A percentile compares a stretch with the other conserved stretches of the same genome.
These are phyloP conservation scores for Aspergillus spinulosporus DNA, from an alignment of 2,329 filamentous ascomycete species.

Conservation along the genomic window DNA sequence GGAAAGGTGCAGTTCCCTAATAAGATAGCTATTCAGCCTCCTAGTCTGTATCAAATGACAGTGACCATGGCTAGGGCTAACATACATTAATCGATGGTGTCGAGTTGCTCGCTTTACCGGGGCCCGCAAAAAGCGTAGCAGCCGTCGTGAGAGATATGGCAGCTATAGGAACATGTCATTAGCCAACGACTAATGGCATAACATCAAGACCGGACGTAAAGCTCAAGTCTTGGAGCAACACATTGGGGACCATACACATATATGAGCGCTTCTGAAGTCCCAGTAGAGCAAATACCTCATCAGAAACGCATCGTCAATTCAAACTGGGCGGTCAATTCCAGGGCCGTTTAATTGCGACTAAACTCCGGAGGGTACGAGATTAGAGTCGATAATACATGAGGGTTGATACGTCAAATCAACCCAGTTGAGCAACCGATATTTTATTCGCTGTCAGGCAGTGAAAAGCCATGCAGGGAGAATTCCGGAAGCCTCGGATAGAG, in stretches of 20 bases:
- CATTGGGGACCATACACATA: constrained; percentile 14
- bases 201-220: background rate
- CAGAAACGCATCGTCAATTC: constrained; percentile 10
- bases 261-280: constrained; percentile 4
- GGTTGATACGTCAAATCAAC: constrained; percentile 15
- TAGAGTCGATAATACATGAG: constrained; percentile 15
- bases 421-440: background rate
- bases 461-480: background rate
- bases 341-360: background rate
- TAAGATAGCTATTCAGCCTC: background rate
- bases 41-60: background rate
- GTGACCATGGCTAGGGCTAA: background rate
- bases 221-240: background rate
- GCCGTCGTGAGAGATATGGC: constrained; percentile 32
- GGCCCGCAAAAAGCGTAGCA: constrained; percentile 38
- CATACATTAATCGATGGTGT: constrained; percentile 40
- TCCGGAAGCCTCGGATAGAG: background rate
- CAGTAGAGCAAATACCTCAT: background rate
- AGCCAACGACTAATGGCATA: background rate
- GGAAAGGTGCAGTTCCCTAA: constrained; percentile 37
- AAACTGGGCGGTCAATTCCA: constrained; percentile 4
- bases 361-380: constrained; percentile 10
- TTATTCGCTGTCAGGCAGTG: background rate
- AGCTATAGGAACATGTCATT: constrained; percentile 25
- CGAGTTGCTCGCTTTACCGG: constrained; percentile 33